Percentiles rank a stretch among this genome's conserved stretches.
phyloP scores from a whole-genome alignment of 257 asterid species.

The Ballota nigra region DNA sequence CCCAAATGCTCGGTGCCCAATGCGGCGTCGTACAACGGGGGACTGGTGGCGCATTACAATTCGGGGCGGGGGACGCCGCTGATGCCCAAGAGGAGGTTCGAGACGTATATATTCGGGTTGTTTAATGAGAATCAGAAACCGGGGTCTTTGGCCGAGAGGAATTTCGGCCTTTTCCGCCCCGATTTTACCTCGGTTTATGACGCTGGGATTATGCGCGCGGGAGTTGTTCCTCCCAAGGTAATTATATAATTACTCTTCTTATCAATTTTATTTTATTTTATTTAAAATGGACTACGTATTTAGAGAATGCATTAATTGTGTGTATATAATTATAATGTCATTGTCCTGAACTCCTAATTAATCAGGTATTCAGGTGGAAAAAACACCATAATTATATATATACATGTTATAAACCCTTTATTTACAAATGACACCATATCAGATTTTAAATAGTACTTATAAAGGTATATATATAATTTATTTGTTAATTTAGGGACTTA shows the following conservation, averaged over 20 bases:
- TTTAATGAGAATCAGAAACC: constrained; percentile 76
- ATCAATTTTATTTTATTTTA: not conserved
- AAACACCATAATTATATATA: no score
- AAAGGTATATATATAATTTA: no score
- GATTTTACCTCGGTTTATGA: constrained; percentile 70
- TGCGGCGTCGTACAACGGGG: constrained; percentile 75
- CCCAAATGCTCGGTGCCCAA: constrained; percentile 56
- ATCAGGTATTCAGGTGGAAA: no score
- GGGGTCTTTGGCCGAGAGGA: constrained; percentile 70
- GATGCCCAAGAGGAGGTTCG: constrained; percentile 60
- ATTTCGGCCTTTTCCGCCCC: constrained; percentile 75
- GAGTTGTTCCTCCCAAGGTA: constrained; percentile 17
- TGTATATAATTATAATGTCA: no score
- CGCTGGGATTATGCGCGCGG: constrained; percentile 54
- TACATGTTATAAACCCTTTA: no score
- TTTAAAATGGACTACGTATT: no score
- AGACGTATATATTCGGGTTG: constrained; percentile 59
- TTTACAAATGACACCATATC: no score
- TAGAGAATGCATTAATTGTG: no score
- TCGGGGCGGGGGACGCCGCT: constrained; percentile 68
- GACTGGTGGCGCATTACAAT: constrained; percentile 44
- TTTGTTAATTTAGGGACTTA: no score
- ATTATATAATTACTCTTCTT: not conserved
- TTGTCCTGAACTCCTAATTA: no score
- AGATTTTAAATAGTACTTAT: no score